phyloP scores from a whole-genome alignment of 306 rosid genomes.

The Vigna trinervia region DNA sequence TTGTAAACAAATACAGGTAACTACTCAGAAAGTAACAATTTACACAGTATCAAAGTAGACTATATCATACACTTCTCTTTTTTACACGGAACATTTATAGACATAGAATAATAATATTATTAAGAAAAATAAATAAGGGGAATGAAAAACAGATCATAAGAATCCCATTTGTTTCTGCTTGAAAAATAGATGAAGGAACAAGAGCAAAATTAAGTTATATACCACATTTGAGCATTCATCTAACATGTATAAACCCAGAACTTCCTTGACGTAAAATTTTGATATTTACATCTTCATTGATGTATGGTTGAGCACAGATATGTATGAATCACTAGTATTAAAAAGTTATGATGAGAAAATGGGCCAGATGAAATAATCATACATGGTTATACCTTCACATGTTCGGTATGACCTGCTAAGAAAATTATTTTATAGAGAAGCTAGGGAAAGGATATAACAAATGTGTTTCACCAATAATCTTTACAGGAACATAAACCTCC shows the following conservation, averaged over 20 bases:
- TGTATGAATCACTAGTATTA: not conserved
- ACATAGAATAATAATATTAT: not conserved
- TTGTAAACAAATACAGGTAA: not conserved
- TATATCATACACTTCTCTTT: no score
- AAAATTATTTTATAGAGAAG: conserved; percentile 1
- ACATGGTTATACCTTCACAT: conserved; percentile 11
- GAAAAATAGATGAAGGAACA: conserved; percentile 10
- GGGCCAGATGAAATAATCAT: conserved; percentile 1
- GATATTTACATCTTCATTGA: conserved; percentile 4
- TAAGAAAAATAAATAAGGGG: not conserved
- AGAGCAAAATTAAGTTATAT: conserved; percentile 7
- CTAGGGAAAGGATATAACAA: conserved; percentile 4
- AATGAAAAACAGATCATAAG: not conserved
- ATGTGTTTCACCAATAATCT: conserved; percentile 65
- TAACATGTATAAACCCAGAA: not conserved
- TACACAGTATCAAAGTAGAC: not conserved
- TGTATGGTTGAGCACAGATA: not conserved
- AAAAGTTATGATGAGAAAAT: not conserved
- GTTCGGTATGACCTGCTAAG: not conserved
- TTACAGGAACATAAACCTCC: conserved; percentile 71
- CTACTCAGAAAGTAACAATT: no score
- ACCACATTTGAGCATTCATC: conserved; percentile 4
- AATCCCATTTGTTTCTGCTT: not conserved
- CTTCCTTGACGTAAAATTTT: conserved; percentile 10
- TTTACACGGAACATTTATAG: not conserved